Conservation (phyloP, 2,329 filamentous ascomycete species). For the Epichloe aotearoae region DNA sequence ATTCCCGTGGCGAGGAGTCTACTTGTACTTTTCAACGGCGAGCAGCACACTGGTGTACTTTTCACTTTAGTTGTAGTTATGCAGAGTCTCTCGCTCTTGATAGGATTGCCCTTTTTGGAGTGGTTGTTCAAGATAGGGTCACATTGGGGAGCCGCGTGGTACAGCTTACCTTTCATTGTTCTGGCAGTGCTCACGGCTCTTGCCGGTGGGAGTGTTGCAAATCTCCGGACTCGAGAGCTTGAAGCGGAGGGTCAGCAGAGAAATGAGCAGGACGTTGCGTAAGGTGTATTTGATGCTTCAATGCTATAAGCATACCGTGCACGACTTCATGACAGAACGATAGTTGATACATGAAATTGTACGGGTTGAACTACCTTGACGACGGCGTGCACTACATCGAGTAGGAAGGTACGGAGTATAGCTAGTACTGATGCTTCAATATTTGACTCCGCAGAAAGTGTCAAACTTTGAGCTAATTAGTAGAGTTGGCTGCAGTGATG, state of each 20-base stretch:
- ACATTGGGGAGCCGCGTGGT: not conserved
- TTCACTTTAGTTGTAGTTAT: not conserved
- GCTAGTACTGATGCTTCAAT: no score
- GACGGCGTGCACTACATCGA: no score
- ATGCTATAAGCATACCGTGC: no score
- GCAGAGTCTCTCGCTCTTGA: not conserved
- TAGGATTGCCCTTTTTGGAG: not conserved
- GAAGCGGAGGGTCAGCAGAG: not conserved
- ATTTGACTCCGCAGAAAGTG: no score
- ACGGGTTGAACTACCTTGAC: no score
- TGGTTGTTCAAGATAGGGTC: slow-evolving; percentile 1
- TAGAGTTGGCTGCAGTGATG: no score
- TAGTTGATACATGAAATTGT: no score
- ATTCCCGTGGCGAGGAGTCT: slow-evolving; percentile 1
- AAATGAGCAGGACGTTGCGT: not conserved
- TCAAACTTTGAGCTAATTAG: no score
- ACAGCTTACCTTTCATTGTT: not conserved
- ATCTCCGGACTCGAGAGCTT: not conserved
- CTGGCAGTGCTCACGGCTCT: not conserved
- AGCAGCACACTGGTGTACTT: not conserved
- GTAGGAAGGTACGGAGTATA: no score
- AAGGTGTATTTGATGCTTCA: not conserved
- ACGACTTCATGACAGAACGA: no score
- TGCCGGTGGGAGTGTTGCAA: not conserved
- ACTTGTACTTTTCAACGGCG: slow-evolving; percentile 1